Evolutionary conservation across 148 eudicot species (phyloP).

Genomic region (Chenopodium berlandieri): DNA sequence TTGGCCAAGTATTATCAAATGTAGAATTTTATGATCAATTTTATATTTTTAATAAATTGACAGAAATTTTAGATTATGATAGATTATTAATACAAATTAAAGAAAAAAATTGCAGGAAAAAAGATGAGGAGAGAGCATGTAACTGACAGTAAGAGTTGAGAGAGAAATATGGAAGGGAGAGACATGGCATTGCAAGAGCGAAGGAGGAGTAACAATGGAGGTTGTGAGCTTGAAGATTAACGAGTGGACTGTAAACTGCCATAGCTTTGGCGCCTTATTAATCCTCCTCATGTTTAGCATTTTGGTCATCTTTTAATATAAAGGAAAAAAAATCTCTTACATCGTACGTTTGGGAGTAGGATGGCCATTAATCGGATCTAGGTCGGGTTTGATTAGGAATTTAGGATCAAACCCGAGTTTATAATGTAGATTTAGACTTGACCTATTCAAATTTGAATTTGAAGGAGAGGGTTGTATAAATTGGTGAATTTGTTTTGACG

Average conservation of each 20-base stretch:
- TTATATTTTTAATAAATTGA: too few relatives aligned
- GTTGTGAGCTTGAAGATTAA: constrained; percentile 6
- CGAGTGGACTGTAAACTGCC: constrained; percentile 13
- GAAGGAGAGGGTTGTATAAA: too few relatives aligned
- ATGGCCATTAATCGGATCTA: too few relatives aligned
- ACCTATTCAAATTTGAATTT: too few relatives aligned
- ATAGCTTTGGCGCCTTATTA: constrained; percentile 24
- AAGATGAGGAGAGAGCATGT: background rate
- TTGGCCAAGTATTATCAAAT: background rate
- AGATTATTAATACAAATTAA: background rate
- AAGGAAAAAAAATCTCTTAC: too few relatives aligned
- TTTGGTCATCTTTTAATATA: background rate
- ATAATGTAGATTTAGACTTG: too few relatives aligned
- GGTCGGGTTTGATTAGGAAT: too few relatives aligned
- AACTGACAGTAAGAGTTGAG: background rate
- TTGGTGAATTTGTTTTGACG: too few relatives aligned
- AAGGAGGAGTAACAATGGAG: background rate
- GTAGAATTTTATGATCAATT: background rate
- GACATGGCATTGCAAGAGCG: background rate
- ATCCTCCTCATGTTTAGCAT: background rate
- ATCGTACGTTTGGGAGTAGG: too few relatives aligned
- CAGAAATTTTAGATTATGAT: too few relatives aligned
- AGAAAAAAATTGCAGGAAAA: background rate
- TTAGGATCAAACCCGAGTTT: too few relatives aligned
- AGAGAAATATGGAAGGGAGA: background rate